Evolutionary conservation across 768 basidiomycete genomes (phyloP), one percentile per base, ranked within the genome.

Genomic region (Trametopsis cervina): DNA sequence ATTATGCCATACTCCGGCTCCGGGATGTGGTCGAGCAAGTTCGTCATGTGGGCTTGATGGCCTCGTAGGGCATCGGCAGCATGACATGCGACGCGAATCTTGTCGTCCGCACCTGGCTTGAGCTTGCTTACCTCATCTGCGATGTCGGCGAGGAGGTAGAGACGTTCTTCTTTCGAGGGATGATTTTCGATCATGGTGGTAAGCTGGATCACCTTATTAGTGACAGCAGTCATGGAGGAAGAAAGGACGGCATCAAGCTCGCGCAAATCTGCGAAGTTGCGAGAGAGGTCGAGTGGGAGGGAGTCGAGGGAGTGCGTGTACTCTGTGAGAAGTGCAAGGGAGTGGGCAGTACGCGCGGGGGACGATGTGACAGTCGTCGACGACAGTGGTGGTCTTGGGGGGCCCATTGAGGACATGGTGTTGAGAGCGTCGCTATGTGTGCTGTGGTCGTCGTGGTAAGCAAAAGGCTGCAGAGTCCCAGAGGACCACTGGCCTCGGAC

Each of bases 221-320:
- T 91, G 61, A 99, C 85, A 56, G 78, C 73, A 54, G 80, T 64
- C 67, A 95, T 86, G 53, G 90, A 90, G 38, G 87, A 74, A 56
- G 92, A 93, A 57, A 99, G 79, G 50, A 99, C 96, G 49, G 95
- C 96, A 66, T 98, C 96, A 68, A 99, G 88, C 69, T 99, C 96
- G 54, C 93, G 89, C 46, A 99, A 81, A 75, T 99, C 96, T 10
- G 87, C 89, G 65, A 96, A 89, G 66, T 83, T 85, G 66, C 90
- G 83, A 11, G 95, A 95, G 66, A 99, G 83, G 68, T 96, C 92
- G 54, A 88, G 76, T 50, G 95, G 95, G 47, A 98, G 80, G 18
- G 92, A 78, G 70, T 96, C 94, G 65, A 98, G 85, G 22, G 86
- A 83, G 66, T 98, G 92, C 13, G 83, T 83, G 71, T 90, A 92